Percentiles rank a stretch among this genome's conserved stretches.
Evolutionary conservation across 345 rosid species (phyloP).

Genomic region (Linum trigynum): DNA sequence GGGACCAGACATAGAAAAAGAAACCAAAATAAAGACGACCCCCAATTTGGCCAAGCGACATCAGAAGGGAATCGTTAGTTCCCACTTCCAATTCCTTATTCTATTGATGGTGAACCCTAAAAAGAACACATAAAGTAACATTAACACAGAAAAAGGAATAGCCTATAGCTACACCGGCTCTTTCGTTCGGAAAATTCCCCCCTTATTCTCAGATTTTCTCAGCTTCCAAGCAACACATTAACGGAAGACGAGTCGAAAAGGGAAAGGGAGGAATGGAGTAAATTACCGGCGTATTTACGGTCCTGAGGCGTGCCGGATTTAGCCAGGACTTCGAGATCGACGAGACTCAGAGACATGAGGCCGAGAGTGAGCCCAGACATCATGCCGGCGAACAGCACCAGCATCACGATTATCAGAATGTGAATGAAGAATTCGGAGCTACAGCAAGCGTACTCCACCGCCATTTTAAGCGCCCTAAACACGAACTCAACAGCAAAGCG

Average conservation of each 20-base stretch:
- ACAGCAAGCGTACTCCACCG: constrained; percentile 32
- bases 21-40: not conserved
- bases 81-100: not conserved
- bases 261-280: not conserved
- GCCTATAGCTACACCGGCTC: too few relatives aligned
- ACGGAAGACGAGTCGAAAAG: not conserved
- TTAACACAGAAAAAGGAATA: not conserved
- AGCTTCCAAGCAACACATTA: not conserved
- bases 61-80: not conserved
- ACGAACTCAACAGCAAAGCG: too few relatives aligned
- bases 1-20: not conserved
- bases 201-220: too few relatives aligned
- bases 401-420: constrained; percentile 36
- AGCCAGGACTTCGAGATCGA: constrained; percentile 74
- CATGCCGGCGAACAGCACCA: constrained; percentile 72
- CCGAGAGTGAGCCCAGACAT: constrained; percentile 92
- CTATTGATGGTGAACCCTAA: not conserved
- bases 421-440: constrained; percentile 80
- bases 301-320: constrained; percentile 71
- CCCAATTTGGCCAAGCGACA: not conserved
- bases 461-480: not conserved
- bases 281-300: constrained; percentile 59
- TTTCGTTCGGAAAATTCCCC: too few relatives aligned
- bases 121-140: not conserved
- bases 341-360: constrained; percentile 80